A percentile compares a stretch with the other conserved stretches of the same genome.
Conservation (phyloP, 2,329 filamentous ascomycete genomes). For the Colletotrichum sp. region DNA sequence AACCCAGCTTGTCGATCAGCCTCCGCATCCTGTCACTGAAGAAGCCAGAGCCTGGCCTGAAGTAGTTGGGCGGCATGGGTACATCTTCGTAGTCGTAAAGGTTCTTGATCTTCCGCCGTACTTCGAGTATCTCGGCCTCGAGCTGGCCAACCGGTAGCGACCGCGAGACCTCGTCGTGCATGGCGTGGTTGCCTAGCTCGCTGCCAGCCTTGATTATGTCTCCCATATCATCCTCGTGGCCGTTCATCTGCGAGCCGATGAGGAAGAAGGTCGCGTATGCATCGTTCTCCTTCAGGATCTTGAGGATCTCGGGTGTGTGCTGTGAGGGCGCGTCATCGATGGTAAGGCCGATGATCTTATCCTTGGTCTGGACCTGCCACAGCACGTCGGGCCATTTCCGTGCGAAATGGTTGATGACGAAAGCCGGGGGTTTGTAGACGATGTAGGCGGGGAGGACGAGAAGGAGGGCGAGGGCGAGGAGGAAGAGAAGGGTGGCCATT, state of each 20-base stretch:
- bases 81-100: slow-evolving; percentile 58
- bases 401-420: slow-evolving; percentile 74
- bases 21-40: slow-evolving; percentile 75
- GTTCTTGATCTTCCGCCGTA: slow-evolving; percentile 63
- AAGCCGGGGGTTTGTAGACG: slow-evolving; percentile 77
- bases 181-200: slow-evolving; percentile 87
- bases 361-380: slow-evolving; percentile 66
- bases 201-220: slow-evolving; percentile 66
- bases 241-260: slow-evolving; percentile 77
- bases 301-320: slow-evolving; percentile 73
- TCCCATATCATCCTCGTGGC: slow-evolving; percentile 57
- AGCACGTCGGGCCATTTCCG: slow-evolving; percentile 79
- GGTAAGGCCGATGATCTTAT: slow-evolving; percentile 79
- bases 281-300: slow-evolving; percentile 67
- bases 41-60: slow-evolving; percentile 84
- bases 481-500: slow-evolving; percentile 57
- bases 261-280: slow-evolving; percentile 87
- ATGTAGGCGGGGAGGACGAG: slow-evolving; percentile 44
- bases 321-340: slow-evolving; percentile 85
- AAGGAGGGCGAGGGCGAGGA: slow-evolving; percentile 41
- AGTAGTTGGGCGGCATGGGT: slow-evolving; percentile 64
- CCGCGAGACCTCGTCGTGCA: slow-evolving; percentile 81
- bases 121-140: slow-evolving; percentile 64
- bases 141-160: slow-evolving; percentile 65
- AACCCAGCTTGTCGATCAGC: slow-evolving; percentile 65